Evolutionary conservation across 2,329 filamentous ascomycete genomes (phyloP).

Genomic region (Lasiodiplodia sp.): DNA sequence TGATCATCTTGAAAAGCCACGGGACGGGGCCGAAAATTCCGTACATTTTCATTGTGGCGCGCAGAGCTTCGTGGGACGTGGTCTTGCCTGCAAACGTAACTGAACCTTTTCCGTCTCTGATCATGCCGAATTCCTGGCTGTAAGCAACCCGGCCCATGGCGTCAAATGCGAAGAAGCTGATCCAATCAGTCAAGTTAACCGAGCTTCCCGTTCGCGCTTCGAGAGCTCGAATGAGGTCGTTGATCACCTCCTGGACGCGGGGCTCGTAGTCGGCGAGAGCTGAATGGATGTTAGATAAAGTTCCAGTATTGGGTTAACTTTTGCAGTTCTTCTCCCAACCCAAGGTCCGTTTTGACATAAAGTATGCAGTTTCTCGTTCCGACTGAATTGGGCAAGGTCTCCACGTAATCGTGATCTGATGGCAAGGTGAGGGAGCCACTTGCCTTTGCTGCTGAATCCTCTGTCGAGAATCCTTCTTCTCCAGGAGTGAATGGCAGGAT

Average conservation of each 20-base stretch:
- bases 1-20: constrained; percentile 46
- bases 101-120: constrained; percentile 36
- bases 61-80: constrained; percentile 35
- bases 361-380: not conserved
- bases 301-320: not conserved
- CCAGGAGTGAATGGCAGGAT: constrained; percentile 37
- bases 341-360: not conserved
- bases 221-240: constrained; percentile 39
- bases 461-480: constrained; percentile 44
- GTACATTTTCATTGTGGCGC: constrained; percentile 45
- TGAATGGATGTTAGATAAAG: not conserved
- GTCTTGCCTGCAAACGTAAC: constrained; percentile 38
- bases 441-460: constrained; percentile 40
- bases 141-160: constrained; percentile 58
- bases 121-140: constrained; percentile 51
- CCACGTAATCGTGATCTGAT: not conserved
- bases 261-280: constrained; percentile 41
- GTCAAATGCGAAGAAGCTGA: constrained; percentile 56
- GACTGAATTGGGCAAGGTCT: not conserved
- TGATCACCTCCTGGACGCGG: constrained; percentile 42
- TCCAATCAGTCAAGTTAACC: constrained; percentile 43
- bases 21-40: constrained; percentile 46
- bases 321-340: not conserved
- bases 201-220: constrained; percentile 35
- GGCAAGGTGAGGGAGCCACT: not conserved